Evolutionary conservation across 176 grass and related monocot genomes (phyloP), one percentile per base, ranked within the genome.

Genomic region (Echinochloa phyllopogon): DNA sequence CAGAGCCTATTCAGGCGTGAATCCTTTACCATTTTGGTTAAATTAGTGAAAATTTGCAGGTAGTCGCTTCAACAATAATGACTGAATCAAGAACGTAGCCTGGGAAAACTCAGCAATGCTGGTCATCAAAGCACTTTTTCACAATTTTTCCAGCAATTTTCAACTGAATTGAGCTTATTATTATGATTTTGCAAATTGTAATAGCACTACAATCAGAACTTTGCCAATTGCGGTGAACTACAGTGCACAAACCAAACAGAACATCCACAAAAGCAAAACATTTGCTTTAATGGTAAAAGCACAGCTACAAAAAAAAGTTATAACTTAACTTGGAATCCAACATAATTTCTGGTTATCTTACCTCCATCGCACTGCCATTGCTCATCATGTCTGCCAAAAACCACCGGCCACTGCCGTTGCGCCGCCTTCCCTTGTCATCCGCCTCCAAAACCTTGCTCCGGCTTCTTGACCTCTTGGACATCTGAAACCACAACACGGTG

Each of bases 351-450:
- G 74, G 0, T 47, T 36, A 17, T 6, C 57, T 84, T 91, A 94
- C 89, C 92, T 91, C 83, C 83, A 89, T 64, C 63, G 84, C 80
- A 14, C 69, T 88, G 79, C 62, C 69, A 13, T 81, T 89, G 52
- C 83, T 86, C 70, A 65, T 63, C 21, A 80, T 36, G 74, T 94
- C 86, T 50, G 63, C 75, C 3, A 75, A 16, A 71, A 56, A 21
- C 80, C 56, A 75, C 39, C 33, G 69, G 11, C 58, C 43, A 65
- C 86, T 68, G 37, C 44, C 79, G 8, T 16, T 80, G 65, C 49
- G 70, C 41, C 83, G 61, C 51, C 80, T 80, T 24, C 77, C 76
- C 75, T 84, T 91, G 42, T 51, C 74, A 52, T 83, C 85, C 13
- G 59, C 75, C 85, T 84, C 89, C 75, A 80, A 79, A 23, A 75